Conservation (phyloP, 768 basidiomycete species). For the Chiua virens region DNA sequence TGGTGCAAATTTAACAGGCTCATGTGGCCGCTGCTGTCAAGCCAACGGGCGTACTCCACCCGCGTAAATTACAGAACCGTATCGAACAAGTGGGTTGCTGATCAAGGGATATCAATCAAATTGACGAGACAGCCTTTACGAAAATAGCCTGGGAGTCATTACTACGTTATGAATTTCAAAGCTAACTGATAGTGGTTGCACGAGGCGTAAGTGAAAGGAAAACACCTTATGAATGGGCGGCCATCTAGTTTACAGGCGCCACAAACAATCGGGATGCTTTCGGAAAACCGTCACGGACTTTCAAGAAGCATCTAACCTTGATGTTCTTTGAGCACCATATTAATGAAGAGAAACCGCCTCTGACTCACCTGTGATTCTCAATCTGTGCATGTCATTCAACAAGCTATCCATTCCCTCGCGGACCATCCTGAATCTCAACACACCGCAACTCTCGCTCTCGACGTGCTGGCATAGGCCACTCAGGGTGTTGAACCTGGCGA, state of each 20-base stretch:
- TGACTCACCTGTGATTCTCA: constrained; percentile 16
- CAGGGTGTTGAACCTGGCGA: constrained; percentile 44
- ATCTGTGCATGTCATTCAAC: constrained; percentile 13
- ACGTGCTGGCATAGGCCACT: constrained; percentile 63
- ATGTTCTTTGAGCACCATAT: constrained; percentile 8
- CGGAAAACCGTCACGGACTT: constrained; percentile 26
- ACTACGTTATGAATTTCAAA: constrained; percentile 1
- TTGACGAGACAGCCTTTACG: constrained; percentile 8
- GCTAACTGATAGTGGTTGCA: constrained; percentile 4
- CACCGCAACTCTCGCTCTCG: constrained; percentile 61
- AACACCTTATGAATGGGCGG: constrained; percentile 20
- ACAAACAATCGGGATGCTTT: constrained; percentile 11
- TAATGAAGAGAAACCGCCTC: neutral
- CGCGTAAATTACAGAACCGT: neutral
- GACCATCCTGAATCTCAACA: constrained; percentile 46
- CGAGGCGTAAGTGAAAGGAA: constrained; percentile 15
- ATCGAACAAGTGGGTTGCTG: constrained; percentile 2
- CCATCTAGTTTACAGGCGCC: constrained; percentile 16
- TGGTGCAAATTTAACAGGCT: constrained; percentile 7
- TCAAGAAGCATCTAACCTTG: constrained; percentile 19
- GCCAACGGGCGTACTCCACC: constrained; percentile 15
- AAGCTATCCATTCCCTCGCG: constrained; percentile 39
- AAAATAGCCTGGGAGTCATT: neutral
- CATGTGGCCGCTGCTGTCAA: constrained; percentile 21
- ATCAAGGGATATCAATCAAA: constrained; percentile 14